Evolutionary conservation across 495 filamentous ascomycete genomes (phyloP).

Genomic region (Venustampulla echinocandica): DNA sequence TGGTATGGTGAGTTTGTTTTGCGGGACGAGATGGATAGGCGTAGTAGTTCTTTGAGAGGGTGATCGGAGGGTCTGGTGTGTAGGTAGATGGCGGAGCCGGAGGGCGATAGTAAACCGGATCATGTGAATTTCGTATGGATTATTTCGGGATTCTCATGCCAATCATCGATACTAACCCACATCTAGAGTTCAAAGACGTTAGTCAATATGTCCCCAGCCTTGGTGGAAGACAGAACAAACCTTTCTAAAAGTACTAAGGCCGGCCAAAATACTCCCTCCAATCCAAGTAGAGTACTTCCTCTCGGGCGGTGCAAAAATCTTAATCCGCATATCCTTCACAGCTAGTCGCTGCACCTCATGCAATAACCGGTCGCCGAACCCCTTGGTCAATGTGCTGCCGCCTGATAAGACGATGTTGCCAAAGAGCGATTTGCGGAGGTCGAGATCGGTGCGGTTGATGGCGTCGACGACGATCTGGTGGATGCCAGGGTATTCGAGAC

Average conservation of each 20-base stretch:
- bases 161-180: slow-evolving; percentile 98
- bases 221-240: slow-evolving; percentile 38
- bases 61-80: neutral
- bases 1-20: too few species aligned
- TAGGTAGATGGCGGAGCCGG: neutral
- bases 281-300: slow-evolving; percentile 99
- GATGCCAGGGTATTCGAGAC: slow-evolving; percentile 92
- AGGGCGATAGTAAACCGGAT: neutral
- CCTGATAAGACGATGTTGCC: slow-evolving; percentile 96
- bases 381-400: slow-evolving; percentile 75
- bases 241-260: slow-evolving; percentile 97
- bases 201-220: neutral
- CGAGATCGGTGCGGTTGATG: slow-evolving; percentile 94
- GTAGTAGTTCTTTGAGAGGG: too few species aligned
- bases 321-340: slow-evolving; percentile 98
- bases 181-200: slow-evolving; percentile 50
- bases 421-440: slow-evolving; percentile 88
- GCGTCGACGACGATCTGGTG: slow-evolving; percentile 96
- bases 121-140: slow-evolving; percentile 96
- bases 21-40: too few species aligned
- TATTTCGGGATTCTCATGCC: slow-evolving; percentile 98
- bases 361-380: slow-evolving; percentile 90
- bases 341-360: slow-evolving; percentile 86
- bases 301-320: slow-evolving; percentile 96
- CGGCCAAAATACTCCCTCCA: slow-evolving; percentile 93